These are phyloP conservation scores for Neospora caninum DNA, from an alignment of 169 alveolate genomes.

Conservation along the genomic window DNA sequence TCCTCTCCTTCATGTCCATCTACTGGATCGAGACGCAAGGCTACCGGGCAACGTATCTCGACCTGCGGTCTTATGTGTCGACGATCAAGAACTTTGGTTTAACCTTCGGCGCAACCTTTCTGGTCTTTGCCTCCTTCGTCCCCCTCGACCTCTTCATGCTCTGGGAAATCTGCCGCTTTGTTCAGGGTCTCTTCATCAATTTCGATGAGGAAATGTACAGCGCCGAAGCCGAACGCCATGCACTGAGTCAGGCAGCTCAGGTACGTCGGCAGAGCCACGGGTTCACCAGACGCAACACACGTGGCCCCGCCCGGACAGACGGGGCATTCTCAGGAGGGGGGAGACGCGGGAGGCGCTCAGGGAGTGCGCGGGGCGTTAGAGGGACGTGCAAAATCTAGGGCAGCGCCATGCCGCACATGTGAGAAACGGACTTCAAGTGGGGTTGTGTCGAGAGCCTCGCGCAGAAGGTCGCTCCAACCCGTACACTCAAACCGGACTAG, in stretches of 20 bases:
- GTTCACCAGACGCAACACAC: background rate
- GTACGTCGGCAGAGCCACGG: background rate
- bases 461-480: too few relatives aligned
- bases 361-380: too few relatives aligned
- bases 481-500: too few relatives aligned
- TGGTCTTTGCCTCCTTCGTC: constrained; percentile 81
- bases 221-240: constrained; percentile 77
- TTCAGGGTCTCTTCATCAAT: constrained; percentile 1
- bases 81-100: background rate
- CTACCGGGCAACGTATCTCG: background rate
- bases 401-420: too few relatives aligned
- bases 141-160: constrained; percentile 83
- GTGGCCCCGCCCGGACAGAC: too few relatives aligned
- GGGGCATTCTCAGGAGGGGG: too few relatives aligned
- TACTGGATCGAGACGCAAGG: constrained; percentile 22
- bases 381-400: too few relatives aligned
- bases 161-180: constrained; percentile 72
- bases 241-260: constrained; percentile 79
- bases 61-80: background rate
- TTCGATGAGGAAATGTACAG: constrained; percentile 50
- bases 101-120: constrained; percentile 80
- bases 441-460: too few relatives aligned
- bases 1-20: constrained; percentile 7
- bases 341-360: too few relatives aligned
- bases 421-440: too few relatives aligned